Percentiles rank a stretch among this genome's conserved stretches.
phyloP scores from a whole-genome alignment of 73 alveolate species.

The Loxodes magnus region DNA sequence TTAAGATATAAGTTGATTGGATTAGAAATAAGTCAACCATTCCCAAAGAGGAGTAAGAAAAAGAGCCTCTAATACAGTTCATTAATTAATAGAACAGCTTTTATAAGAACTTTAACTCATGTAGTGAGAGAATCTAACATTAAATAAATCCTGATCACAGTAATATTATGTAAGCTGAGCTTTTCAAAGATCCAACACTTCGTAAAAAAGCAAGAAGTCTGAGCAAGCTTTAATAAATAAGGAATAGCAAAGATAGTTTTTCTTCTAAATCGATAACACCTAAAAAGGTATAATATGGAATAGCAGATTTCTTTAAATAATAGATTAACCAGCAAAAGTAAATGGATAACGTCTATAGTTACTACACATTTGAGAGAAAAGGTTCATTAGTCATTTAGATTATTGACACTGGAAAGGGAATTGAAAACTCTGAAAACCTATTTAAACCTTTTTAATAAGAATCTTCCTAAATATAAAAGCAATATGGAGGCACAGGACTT shows the following conservation, averaged over 20 bases:
- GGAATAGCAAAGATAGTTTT: background rate
- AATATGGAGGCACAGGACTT: constrained; percentile 20
- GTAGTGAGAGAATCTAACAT: background rate
- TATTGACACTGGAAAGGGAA: constrained; percentile 8
- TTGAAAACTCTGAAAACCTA: constrained; percentile 6
- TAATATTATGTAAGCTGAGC: background rate
- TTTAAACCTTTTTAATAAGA: constrained; percentile 12
- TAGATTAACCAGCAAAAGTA: too few species aligned
- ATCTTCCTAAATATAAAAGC: constrained; percentile 1
- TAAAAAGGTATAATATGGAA: background rate
- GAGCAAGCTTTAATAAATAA: background rate
- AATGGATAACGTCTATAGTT: too few species aligned
- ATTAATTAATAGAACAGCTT: background rate
- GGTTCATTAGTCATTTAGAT: background rate
- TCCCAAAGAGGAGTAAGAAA: background rate
- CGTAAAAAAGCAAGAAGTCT: too few species aligned
- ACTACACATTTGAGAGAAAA: background rate
- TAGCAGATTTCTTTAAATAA: too few species aligned
- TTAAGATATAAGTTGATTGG: constrained; percentile 8
- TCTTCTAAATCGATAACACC: background rate
- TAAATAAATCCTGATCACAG: background rate
- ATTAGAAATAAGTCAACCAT: background rate
- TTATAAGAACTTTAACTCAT: background rate
- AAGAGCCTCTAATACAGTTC: background rate
- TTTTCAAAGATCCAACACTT: background rate